Conservation (phyloP, 2,329 filamentous ascomycete species). For the Fusarium sp. region DNA sequence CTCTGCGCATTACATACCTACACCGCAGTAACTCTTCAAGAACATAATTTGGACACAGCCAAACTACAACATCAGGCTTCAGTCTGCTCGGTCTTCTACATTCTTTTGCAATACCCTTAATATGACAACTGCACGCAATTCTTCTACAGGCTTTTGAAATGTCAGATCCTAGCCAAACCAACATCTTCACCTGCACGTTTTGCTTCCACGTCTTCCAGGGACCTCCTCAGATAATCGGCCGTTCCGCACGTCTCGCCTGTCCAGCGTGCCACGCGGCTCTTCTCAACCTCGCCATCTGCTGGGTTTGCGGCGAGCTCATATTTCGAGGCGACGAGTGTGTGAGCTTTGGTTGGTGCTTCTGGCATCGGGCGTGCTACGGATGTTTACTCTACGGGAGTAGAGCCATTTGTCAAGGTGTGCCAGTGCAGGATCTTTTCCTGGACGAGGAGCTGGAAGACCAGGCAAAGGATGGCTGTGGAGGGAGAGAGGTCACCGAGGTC, state of each 20-base stretch:
- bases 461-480: slow-evolving; percentile 13
- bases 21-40: not conserved
- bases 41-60: not conserved
- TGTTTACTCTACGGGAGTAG: slow-evolving; percentile 65
- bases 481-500: slow-evolving; percentile 59
- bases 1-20: not conserved
- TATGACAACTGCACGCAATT: not conserved
- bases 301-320: slow-evolving; percentile 68
- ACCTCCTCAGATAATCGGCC: slow-evolving; percentile 58
- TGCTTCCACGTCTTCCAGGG: slow-evolving; percentile 61
- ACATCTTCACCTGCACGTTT: slow-evolving; percentile 67
- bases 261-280: slow-evolving; percentile 60
- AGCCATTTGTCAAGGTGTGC: slow-evolving; percentile 53
- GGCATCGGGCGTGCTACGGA: slow-evolving; percentile 68
- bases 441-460: slow-evolving; percentile 13
- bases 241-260: slow-evolving; percentile 63
- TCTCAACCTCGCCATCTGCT: slow-evolving; percentile 67
- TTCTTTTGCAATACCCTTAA: slow-evolving; percentile 15
- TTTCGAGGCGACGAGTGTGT: slow-evolving; percentile 66
- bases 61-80: not conserved
- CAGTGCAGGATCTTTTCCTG: slow-evolving; percentile 53
- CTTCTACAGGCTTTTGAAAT: slow-evolving; percentile 20
- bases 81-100: not conserved
- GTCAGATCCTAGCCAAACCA: slow-evolving; percentile 15
- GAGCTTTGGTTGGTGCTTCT: slow-evolving; percentile 72